Evolutionary conservation across 805 yeast genomes (phyloP).

Genomic region (Candida andamanensis): DNA sequence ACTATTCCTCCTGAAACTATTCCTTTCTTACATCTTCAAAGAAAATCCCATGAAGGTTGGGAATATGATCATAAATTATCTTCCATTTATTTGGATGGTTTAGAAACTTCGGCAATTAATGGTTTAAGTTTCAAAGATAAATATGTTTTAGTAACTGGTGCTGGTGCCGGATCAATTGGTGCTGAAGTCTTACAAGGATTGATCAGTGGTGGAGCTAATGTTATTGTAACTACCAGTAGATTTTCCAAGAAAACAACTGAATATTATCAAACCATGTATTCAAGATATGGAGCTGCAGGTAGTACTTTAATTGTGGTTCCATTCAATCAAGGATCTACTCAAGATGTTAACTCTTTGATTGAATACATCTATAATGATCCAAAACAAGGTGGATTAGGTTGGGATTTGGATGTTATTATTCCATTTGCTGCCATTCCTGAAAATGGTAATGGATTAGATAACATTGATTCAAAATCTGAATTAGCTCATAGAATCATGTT

Average conservation of each 20-base stretch:
- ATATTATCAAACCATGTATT: slow-evolving; percentile 89
- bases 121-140: slow-evolving; percentile 89
- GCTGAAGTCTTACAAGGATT: slow-evolving; percentile 94
- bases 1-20: slow-evolving; percentile 76
- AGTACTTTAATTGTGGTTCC: slow-evolving; percentile 94
- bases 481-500: slow-evolving; percentile 98
- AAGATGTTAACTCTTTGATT: slow-evolving; percentile 83
- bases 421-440: slow-evolving; percentile 99
- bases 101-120: slow-evolving; percentile 90
- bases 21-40: slow-evolving; percentile 92
- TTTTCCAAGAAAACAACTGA: slow-evolving; percentile 93
- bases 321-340: slow-evolving; percentile 95
- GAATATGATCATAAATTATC: slow-evolving; percentile 76
- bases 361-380: slow-evolving; percentile 79
- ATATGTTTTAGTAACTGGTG: slow-evolving; percentile 91
- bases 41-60: slow-evolving; percentile 76
- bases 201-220: slow-evolving; percentile 96
- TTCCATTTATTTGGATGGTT: slow-evolving; percentile 75
- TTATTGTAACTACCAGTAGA: slow-evolving; percentile 92
- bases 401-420: slow-evolving; percentile 94
- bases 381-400: slow-evolving; percentile 87
- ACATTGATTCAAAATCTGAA: slow-evolving; percentile 91
- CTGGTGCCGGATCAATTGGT: slow-evolving; percentile 98
- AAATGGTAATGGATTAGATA: slow-evolving; percentile 92
- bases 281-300: slow-evolving; percentile 89